Evolutionary conservation across 202 grass and related monocot genomes (phyloP).

Genomic region (Panicum virgatum): DNA sequence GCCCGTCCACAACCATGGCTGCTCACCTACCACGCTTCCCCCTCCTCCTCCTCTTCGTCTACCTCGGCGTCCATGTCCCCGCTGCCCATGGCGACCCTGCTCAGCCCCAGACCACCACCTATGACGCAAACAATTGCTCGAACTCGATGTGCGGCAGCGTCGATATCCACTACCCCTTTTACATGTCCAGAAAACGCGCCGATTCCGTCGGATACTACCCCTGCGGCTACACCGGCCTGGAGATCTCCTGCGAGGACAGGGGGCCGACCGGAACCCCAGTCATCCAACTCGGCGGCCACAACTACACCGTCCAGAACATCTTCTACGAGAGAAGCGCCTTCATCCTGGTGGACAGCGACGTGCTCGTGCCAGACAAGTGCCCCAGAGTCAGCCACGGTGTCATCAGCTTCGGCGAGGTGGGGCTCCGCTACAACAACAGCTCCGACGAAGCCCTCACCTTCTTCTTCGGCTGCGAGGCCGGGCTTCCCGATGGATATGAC

Average conservation of each 20-base stretch:
- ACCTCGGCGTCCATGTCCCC: neutral
- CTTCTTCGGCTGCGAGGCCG: neutral
- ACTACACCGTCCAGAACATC: neutral
- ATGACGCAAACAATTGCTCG: conserved; percentile 2
- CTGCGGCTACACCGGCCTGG: conserved; percentile 52
- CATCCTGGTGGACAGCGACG: conserved; percentile 12
- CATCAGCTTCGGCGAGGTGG: neutral
- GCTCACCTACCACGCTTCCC: conserved; percentile 1
- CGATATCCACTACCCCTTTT: conserved; percentile 33
- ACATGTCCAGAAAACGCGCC: too few species aligned
- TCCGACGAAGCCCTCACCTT: conserved; percentile 13
- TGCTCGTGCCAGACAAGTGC: too few species aligned
- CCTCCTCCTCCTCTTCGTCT: conserved; percentile 20
- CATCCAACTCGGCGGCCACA: neutral
- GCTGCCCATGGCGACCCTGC: conserved; percentile 4
- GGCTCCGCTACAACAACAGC: neutral
- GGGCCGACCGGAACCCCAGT: accelerated
- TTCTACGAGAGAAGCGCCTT: neutral
- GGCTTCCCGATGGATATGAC: accelerated
- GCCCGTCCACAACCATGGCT: too few species aligned
- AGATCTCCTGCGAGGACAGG: conserved; percentile 1
- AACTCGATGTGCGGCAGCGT: neutral
- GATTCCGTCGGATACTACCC: neutral
- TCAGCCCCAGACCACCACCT: neutral
- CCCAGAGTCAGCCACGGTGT: conserved; percentile 1